Percentiles rank a stretch among this genome's conserved stretches.
phyloP scores from a whole-genome alignment of 2,329 filamentous ascomycete species.

The Fusarium sp. region DNA sequence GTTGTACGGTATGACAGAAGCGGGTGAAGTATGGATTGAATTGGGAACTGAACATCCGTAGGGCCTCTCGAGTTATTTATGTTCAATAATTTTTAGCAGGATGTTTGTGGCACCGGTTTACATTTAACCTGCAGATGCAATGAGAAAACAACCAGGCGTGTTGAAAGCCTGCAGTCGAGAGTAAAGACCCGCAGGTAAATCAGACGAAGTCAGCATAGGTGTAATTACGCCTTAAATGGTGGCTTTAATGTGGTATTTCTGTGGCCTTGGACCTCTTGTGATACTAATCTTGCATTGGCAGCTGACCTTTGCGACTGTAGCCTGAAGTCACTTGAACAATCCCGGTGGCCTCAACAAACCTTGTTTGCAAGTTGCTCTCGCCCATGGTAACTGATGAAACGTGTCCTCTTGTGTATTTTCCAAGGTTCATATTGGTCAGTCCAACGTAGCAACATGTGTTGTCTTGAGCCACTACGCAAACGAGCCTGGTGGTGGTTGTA shows the following conservation, averaged over 20 bases:
- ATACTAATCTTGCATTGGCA: neutral
- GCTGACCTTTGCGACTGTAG: neutral
- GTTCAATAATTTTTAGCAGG: neutral
- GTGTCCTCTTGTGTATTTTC: neutral
- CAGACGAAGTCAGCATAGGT: neutral
- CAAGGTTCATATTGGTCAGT: no score
- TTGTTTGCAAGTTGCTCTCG: neutral
- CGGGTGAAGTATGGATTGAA: neutral
- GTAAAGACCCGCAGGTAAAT: neutral
- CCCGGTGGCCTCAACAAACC: neutral
- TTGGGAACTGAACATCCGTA: neutral
- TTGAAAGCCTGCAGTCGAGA: neutral
- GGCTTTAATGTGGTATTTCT: neutral
- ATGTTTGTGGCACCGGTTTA: neutral
- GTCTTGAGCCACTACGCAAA: neutral
- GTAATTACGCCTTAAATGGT: neutral
- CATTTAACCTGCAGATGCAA: neutral
- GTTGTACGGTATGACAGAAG: neutral
- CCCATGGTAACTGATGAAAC: neutral
- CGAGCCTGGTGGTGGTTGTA: neutral
- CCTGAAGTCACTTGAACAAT: neutral
- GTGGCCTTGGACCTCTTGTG: neutral
- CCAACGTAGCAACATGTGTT: accelerated
- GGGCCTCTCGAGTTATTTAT: neutral
- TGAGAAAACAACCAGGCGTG: neutral